Base-by-base conservation (phyloP, 2,329 filamentous ascomycete genomes). In the Incumbomyces delicatus region DNA sequence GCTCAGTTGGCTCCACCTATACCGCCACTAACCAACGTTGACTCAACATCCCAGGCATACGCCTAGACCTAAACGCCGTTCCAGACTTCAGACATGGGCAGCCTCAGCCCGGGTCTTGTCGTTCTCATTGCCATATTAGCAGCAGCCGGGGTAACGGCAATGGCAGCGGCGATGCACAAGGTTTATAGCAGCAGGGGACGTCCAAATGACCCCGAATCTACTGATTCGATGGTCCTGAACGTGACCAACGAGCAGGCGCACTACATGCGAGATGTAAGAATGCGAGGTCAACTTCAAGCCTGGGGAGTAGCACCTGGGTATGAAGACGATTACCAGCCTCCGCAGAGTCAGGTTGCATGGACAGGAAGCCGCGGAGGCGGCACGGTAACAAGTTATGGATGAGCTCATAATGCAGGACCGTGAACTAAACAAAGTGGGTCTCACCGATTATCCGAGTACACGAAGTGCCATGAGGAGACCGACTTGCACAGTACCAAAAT, bases 181-280 rank as follows among this genome's bases (percentile, higher is more conserved):
- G 42, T 45, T 20, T 45, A 45, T 13, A 31, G 33, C 22, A n/a
- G 6, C 16, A 32, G 42, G 3, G 34, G 34, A 11, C 17, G 12
- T 2, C 22, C 42, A 2, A 27, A 27, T n/a, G 42, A 45, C 22
- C 18, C 22, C 20, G 42, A 45, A 20, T 22, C 12, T 20, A 18
- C 16, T 6, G 42, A 45, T 18, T 32, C 33, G 2, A 45, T 45
- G 42, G 11, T 45, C 16, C n/a, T 31, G 12, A 38, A 31, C 22
- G 13, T 37, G 18, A 45, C 33, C 20, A 45, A 45, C n/a, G 42
- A 45, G 20, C 42, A 45, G 22, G 7, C 7, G 7, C 12, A 45
- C 16, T 45, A 45, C 27, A 45, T 45, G 42, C 42, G 42, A 2
- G 42, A 45, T 12, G 42, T 45, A 27, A 45, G 42, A 20, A 37